phyloP scores from a whole-genome alignment of 83 land plant genomes.

The Thuja plicata region DNA sequence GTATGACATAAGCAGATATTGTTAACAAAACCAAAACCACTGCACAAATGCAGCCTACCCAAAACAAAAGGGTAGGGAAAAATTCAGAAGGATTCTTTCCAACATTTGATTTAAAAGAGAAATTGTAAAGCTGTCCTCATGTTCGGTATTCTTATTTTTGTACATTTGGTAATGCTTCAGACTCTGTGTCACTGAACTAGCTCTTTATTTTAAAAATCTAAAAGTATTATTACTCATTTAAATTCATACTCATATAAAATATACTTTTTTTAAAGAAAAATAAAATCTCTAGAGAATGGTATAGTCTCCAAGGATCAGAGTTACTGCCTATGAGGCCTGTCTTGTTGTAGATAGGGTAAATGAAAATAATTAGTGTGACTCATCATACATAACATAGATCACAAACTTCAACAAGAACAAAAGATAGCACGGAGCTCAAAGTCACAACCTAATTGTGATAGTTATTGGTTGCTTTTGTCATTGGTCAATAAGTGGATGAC shows the following conservation, averaged over 20 bases:
- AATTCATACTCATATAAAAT: background rate
- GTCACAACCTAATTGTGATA: background rate
- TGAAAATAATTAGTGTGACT: background rate
- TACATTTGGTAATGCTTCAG: background rate
- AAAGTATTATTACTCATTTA: background rate
- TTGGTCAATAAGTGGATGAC: background rate
- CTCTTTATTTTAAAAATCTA: background rate
- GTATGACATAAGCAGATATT: background rate
- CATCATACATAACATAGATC: background rate
- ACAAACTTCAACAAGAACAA: slow-evolving; percentile 2
- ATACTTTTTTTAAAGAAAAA: background rate
- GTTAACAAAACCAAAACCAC: background rate
- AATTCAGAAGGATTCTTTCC: background rate
- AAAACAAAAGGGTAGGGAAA: background rate
- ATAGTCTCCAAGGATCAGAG: background rate
- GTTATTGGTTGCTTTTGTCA: background rate
- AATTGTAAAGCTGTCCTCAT: background rate
- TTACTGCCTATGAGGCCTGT: background rate
- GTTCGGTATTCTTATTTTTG: background rate
- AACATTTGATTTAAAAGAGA: background rate
- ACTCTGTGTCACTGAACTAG: background rate
- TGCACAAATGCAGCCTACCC: background rate
- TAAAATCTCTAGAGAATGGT: background rate
- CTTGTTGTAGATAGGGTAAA: background rate
- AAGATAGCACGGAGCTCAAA: background rate